These are phyloP conservation scores for Strobilomyces dryophilus DNA, from an alignment of 768 basidiomycete genomes.

Conservation along the genomic window DNA sequence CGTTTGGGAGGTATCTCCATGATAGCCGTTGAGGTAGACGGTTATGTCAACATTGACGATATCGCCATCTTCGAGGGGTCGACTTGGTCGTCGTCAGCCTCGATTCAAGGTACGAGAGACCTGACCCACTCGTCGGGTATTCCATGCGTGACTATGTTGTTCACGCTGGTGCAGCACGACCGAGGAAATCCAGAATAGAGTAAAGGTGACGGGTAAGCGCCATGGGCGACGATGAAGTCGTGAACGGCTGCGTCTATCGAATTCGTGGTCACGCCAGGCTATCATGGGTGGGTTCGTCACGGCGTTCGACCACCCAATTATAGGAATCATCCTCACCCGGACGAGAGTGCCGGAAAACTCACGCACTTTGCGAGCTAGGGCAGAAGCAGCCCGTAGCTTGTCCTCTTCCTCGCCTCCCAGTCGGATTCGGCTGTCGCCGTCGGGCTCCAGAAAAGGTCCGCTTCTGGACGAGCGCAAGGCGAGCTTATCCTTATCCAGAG, in stretches of 20 bases:
- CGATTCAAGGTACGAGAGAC: background rate
- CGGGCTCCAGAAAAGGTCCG: background rate
- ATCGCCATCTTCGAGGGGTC: constrained; percentile 76
- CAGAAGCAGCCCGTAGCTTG: constrained; percentile 49
- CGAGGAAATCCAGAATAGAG: constrained; percentile 57
- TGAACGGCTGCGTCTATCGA: constrained; percentile 71
- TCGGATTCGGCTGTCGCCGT: constrained; percentile 36
- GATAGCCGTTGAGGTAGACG: constrained; percentile 76
- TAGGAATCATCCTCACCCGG: constrained; percentile 33
- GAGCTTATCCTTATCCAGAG: constrained; percentile 1
- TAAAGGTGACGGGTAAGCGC: constrained; percentile 86
- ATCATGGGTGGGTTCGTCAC: background rate
- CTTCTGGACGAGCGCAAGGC: background rate
- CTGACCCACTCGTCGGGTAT: constrained; percentile 83
- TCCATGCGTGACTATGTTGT: constrained; percentile 84
- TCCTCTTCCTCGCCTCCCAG: constrained; percentile 53
- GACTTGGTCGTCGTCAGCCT: constrained; percentile 43
- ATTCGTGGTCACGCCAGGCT: constrained; percentile 74
- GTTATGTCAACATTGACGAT: constrained; percentile 90
- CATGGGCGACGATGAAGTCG: constrained; percentile 57
- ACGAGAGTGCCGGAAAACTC: constrained; percentile 51
- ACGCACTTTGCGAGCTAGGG: constrained; percentile 53
- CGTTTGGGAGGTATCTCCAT: constrained; percentile 86
- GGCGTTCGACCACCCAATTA: background rate
- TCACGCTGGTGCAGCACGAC: constrained; percentile 64